A percentile compares a stretch with the other conserved stretches of the same genome.
Conservation (phyloP, 1,139 yeast species). For the Taphrina wiesneri region DNA sequence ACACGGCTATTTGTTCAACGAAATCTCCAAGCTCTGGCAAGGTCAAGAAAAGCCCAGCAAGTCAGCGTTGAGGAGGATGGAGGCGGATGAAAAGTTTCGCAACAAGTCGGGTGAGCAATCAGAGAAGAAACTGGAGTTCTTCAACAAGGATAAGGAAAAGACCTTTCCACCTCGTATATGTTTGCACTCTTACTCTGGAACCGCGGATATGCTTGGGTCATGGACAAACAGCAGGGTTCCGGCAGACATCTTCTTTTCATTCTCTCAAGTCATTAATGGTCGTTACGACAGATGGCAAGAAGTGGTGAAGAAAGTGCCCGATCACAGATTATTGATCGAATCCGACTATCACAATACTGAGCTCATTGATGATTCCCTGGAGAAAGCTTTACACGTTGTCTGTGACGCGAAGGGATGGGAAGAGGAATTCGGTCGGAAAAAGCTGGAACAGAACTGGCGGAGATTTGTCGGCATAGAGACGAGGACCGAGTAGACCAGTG, state of each 20-base stretch:
- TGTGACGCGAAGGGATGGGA: conserved; percentile 32
- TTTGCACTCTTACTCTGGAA: conserved; percentile 86
- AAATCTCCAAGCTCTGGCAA: conserved; percentile 44
- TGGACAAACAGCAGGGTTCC: conserved; percentile 39
- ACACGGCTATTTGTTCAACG: conserved; percentile 61
- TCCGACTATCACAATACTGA: conserved; percentile 53
- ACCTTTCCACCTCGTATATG: conserved; percentile 50
- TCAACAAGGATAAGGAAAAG: not conserved
- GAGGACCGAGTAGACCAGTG: not conserved
- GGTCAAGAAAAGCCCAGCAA: conserved; percentile 36
- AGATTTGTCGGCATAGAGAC: conserved; percentile 10
- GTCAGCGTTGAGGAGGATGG: conserved; percentile 6
- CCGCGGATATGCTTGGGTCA: conserved; percentile 51
- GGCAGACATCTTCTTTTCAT: conserved; percentile 54
- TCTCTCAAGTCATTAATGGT: conserved; percentile 64
- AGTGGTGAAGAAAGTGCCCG: conserved; percentile 47
- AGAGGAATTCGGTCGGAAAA: not conserved
- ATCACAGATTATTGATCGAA: conserved; percentile 53
- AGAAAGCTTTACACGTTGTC: conserved; percentile 19
- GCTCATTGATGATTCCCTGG: conserved; percentile 24
- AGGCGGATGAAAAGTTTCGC: conserved; percentile 6
- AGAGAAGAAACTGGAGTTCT: conserved; percentile 1
- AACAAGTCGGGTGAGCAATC: not conserved
- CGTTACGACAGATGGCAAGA: conserved; percentile 42
- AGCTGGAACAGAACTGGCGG: conserved; percentile 12